Conservation (phyloP, 2,329 filamentous ascomycete species). For the Scytalidium sp. region DNA sequence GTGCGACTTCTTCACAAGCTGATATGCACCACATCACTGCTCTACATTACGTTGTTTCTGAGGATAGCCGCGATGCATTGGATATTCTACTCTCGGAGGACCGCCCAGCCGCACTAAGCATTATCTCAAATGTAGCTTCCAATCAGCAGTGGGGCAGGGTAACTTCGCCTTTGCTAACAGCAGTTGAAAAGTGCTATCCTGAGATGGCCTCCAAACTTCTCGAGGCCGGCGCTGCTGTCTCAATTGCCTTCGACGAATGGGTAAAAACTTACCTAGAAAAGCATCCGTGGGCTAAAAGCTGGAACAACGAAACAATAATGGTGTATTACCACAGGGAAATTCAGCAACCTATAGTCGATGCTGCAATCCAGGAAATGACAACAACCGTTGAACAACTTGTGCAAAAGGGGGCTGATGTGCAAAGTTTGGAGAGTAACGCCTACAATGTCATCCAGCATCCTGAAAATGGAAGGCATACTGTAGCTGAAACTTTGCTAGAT, state of each 20-base stretch:
- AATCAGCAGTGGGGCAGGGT: slow-evolving; percentile 32
- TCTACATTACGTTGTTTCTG: slow-evolving; percentile 61
- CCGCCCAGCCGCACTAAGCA: slow-evolving; percentile 55
- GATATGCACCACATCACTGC: slow-evolving; percentile 63
- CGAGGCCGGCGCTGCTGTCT: slow-evolving; percentile 55
- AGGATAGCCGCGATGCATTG: slow-evolving; percentile 44
- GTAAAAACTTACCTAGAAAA: slow-evolving; percentile 51
- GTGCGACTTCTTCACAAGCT: slow-evolving; percentile 71
- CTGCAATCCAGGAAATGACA: slow-evolving; percentile 49
- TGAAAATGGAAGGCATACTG: slow-evolving; percentile 23
- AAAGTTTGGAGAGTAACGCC: slow-evolving; percentile 47
- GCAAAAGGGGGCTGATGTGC: slow-evolving; percentile 61
- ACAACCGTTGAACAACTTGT: slow-evolving; percentile 51
- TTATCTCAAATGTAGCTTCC: slow-evolving; percentile 63
- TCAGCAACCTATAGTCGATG: slow-evolving; percentile 66
- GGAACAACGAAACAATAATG: slow-evolving; percentile 46
- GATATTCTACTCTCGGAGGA: slow-evolving; percentile 54
- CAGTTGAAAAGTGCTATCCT: slow-evolving; percentile 51
- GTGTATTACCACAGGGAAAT: slow-evolving; percentile 42
- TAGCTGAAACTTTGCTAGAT: slow-evolving; percentile 56
- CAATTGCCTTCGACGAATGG: slow-evolving; percentile 63
- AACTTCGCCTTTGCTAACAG: slow-evolving; percentile 53
- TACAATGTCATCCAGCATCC: slow-evolving; percentile 31
- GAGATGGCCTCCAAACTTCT: slow-evolving; percentile 59
- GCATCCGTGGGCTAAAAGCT: slow-evolving; percentile 31